Evolutionary conservation across 148 eudicot genomes (phyloP), one percentile per base, ranked within the genome.

Genomic region (Rhododendron griersonianum): DNA sequence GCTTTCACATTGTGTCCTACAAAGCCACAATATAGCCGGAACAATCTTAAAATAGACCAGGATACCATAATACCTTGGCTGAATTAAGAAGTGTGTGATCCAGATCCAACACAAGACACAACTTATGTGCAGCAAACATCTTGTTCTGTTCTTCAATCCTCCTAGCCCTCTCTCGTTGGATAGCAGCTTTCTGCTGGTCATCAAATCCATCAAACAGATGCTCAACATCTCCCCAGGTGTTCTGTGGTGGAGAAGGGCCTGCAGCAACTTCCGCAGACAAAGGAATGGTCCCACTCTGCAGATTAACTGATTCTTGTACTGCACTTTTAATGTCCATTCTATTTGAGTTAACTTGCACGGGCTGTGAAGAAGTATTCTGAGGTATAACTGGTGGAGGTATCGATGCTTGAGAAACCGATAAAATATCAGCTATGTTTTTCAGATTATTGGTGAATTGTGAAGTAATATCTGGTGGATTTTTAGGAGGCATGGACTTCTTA

Each of bases 71-170:
- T 86, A 93, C 99, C 98, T 98, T 98, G 23, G 98, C 98, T 74
- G 99, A 98, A 90, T 98, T 98, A 78, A 98, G 93, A 83, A 98
- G 98, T 16, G 99, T 98, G 87, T 98, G 99, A 92, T 98, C 99
- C 86, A 98, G 90, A 91, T 98, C 99, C 89, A 98, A 90, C 85
- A 98, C 99, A 85, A 98, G 98, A 87, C 99, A 94, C 67, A 98
- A 88, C 92, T 98, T 98, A 53, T 89, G 92, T 45, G 88, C 91
- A 87, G 92, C 90, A 91, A 95, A 98, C 98, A 98, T 94, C 87
- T 95, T 94, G 87, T 90, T 93, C 90, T 98, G 99, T 87, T 98
- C 98, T 51, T 93, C 96, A 86, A 98, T 90, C 89, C 99, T 93
- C 89, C 98, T 91, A 73, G 93, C 82, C 87, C 99, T 94, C 89